Evolutionary conservation across 306 rosid species (phyloP).

Genomic region (Ziziphus jujuba): DNA sequence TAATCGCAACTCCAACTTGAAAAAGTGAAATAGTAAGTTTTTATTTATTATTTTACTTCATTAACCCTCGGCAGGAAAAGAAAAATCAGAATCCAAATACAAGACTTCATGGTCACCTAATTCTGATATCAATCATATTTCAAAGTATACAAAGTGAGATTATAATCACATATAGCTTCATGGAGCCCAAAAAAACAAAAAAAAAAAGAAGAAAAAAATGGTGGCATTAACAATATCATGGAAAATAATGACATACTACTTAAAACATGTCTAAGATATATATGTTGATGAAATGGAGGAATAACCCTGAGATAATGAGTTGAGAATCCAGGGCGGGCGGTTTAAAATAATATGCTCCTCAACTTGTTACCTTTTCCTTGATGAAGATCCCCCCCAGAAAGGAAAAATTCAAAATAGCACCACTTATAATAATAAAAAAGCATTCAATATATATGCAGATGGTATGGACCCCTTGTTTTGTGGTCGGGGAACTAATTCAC

Average conservation of each 20-base stretch:
- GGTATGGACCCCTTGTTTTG: slow-evolving; percentile 40
- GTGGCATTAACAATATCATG: not conserved
- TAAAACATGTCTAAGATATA: not conserved
- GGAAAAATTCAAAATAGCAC: slow-evolving; percentile 4
- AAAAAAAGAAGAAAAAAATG: not conserved
- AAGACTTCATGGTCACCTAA: not conserved
- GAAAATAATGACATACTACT: too few relatives aligned
- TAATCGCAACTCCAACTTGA: too few relatives aligned
- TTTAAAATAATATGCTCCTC: slow-evolving; percentile 20
- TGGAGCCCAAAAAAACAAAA: not conserved
- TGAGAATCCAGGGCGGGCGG: slow-evolving; percentile 19
- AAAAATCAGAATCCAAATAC: too few relatives aligned
- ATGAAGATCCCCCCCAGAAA: slow-evolving; percentile 25
- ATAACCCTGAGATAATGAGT: slow-evolving; percentile 20
- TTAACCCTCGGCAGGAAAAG: too few relatives aligned
- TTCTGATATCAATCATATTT: not conserved
- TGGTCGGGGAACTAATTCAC: slow-evolving; percentile 54
- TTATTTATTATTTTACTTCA: too few relatives aligned
- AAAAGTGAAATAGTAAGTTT: too few relatives aligned
- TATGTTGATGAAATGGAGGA: slow-evolving; percentile 8
- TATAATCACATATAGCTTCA: not conserved
- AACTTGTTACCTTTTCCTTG: slow-evolving; percentile 23
- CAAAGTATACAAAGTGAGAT: not conserved
- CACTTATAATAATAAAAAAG: not conserved
- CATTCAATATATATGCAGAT: not conserved